phyloP scores from a whole-genome alignment of 2,329 filamentous ascomycete genomes.

The Alternaria arbusti region DNA sequence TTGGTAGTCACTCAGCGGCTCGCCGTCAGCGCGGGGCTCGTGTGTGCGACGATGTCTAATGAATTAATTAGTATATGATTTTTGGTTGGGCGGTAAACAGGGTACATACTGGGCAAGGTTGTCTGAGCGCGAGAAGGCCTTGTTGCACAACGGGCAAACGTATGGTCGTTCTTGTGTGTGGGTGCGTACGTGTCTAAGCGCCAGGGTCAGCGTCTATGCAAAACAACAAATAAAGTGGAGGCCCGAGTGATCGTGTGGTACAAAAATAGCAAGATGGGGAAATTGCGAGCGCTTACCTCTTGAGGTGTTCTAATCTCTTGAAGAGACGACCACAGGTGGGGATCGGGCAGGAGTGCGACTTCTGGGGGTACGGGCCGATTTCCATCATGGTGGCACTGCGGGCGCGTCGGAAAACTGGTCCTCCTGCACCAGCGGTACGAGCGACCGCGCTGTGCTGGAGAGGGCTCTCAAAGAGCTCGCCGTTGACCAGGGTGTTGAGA shows the following conservation, averaged over 20 bases:
- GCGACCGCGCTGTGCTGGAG: conserved; percentile 65
- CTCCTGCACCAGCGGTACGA: conserved; percentile 66
- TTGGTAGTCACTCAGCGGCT: conserved; percentile 67
- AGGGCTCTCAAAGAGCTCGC: conserved; percentile 49
- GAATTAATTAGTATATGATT: conserved; percentile 48
- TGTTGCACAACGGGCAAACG: conserved; percentile 96
- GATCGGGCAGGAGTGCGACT: conserved; percentile 99
- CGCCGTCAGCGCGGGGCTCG: conserved; percentile 71
- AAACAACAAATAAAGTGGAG: conserved; percentile 32
- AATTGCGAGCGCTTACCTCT: conserved; percentile 75
- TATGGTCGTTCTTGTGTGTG: conserved; percentile 99
- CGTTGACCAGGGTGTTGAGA: conserved; percentile 57
- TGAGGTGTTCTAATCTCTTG: conserved; percentile 98
- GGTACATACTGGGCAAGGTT: conserved; percentile 90
- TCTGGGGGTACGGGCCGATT: conserved; percentile 93
- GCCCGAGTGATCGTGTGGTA: conserved; percentile 12
- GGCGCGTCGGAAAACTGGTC: conserved; percentile 83
- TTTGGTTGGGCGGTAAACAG: conserved; percentile 15
- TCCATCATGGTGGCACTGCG: conserved; percentile 97
- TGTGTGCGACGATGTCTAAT: conserved; percentile 76
- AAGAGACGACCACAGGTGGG: conserved; percentile 96
- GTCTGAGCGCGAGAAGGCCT: conserved; percentile 97
- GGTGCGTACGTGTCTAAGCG: conserved; percentile 90
- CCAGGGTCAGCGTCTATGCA: conserved; percentile 58
- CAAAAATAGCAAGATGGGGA: conserved; percentile 24